phyloP scores from a whole-genome alignment of 2,329 filamentous ascomycete species.

The Aspergillus sp. region DNA sequence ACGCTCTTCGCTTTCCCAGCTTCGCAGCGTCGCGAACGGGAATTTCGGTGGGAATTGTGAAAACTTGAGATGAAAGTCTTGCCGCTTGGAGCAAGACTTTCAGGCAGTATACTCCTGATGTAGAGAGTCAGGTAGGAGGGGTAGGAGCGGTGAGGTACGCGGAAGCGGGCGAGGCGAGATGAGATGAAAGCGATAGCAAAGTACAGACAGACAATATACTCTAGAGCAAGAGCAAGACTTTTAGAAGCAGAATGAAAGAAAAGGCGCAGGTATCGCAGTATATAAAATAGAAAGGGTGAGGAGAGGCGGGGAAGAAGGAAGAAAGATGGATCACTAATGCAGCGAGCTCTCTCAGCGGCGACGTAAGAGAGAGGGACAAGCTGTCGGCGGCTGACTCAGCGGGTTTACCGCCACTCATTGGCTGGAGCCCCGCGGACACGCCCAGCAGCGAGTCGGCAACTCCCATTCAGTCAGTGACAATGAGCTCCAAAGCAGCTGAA shows the following conservation, averaged over 20 bases:
- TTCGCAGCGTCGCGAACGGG: conserved; percentile 49
- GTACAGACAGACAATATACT: not conserved
- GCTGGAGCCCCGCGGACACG: conserved; percentile 18
- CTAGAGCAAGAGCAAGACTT: conserved; percentile 7
- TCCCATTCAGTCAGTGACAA: too few species aligned
- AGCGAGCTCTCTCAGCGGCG: conserved; percentile 13
- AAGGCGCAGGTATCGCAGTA: conserved; percentile 1
- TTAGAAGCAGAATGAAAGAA: not conserved
- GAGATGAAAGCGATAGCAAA: conserved; percentile 4
- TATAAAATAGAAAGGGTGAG: conserved; percentile 11
- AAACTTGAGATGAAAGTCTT: conserved; percentile 43
- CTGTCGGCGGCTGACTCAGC: conserved; percentile 20
- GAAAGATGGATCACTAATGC: conserved; percentile 15
- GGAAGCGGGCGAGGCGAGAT: conserved; percentile 12
- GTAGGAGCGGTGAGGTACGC: conserved; percentile 24
- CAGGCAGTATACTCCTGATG: conserved; percentile 32
- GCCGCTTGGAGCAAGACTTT: conserved; percentile 46
- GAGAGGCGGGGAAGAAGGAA: conserved; percentile 14
- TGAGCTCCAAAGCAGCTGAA: not conserved
- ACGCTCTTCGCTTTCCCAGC: conserved; percentile 57
- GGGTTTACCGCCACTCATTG: conserved; percentile 8
- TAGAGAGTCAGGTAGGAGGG: conserved; percentile 27
- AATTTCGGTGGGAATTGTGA: conserved; percentile 48
- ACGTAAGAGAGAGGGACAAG: conserved; percentile 26
- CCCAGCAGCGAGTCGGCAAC: not conserved